Evolutionary conservation across 2,329 filamentous ascomycete species (phyloP), one percentile per base, ranked within the genome.

Genomic region (Paramyrothecium roridum): DNA sequence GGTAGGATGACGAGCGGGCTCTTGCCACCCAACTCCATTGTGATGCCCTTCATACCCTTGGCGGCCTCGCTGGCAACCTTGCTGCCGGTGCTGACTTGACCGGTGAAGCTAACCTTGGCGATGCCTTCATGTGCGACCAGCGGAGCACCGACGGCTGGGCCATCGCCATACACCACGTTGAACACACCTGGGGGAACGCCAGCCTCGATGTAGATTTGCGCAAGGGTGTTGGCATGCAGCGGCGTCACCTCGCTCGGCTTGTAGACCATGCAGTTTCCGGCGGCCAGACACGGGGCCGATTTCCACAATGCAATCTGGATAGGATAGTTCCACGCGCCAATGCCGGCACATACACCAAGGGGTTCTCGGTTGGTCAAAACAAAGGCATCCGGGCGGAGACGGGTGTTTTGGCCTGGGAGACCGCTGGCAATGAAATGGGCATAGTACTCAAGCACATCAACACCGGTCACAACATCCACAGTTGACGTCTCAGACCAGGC

Each of bases 231-330:
- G 33, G 83, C 90, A 66, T 96, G 91, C n/a, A 96, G 79, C 6
- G 90, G 90, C 0, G 91, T 96, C 70, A 90, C 89, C 76, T 96
- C 91, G 61, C 89, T 93, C 8, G 91, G 90, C 74, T 96, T 96
- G 76, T 96, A 96, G 48, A 96, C 84, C 88, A 96, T 93, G 67
- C 88, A 90, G 73, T 96, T 96, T 20, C 91, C 91, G 1, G 91
- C 91, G 3, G 91, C 90, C 16, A 96, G 80, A 64, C 91, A 95
- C 0, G 91, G 89, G 1, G 89, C 90, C 1, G 89, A 92, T 73
- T 96, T 96, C 91, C 91, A 96, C 2, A 96, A 79, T 10, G 91
- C 91, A 61, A 96, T 96, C 71, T 96, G 91, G 60, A 96, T 89
- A 13, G 91, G 91, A 68, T 96, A 96, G 73, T 96, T 96, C 91